Evolutionary conservation across 1,284 basidiomycete genomes (phyloP).

Genomic region (Microbotryum silenes-acaulis): DNA sequence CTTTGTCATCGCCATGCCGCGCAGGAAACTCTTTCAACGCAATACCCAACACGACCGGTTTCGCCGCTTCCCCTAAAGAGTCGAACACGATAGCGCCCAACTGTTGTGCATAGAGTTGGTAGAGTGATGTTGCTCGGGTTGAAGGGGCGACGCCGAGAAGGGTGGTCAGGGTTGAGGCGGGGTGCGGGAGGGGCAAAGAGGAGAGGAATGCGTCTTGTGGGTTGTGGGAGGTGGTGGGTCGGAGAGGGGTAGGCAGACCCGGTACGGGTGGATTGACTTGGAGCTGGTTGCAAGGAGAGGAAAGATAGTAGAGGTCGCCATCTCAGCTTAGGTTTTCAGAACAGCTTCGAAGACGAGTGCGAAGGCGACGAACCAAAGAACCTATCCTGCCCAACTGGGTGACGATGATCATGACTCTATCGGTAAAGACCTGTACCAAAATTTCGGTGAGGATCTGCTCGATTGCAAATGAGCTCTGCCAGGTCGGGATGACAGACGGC

Average conservation of each 20-base stretch:
- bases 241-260: conserved; percentile 17
- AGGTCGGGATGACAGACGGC: conserved; percentile 50
- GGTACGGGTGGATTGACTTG: conserved; percentile 30
- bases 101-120: conserved; percentile 75
- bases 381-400: conserved; percentile 84
- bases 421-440: conserved; percentile 65
- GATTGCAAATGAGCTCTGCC: conserved; percentile 48
- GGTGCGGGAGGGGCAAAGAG: conserved; percentile 58
- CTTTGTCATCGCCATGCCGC: neutral
- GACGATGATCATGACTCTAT: conserved; percentile 69
- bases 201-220: conserved; percentile 36
- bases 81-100: conserved; percentile 69
- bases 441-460: conserved; percentile 61
- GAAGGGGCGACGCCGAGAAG: conserved; percentile 61
- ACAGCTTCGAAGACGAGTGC: neutral
- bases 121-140: conserved; percentile 57
- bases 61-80: neutral
- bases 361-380: conserved; percentile 53
- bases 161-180: conserved; percentile 63
- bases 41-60: conserved; percentile 26
- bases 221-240: neutral
- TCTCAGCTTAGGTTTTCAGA: neutral
- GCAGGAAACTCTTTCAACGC: conserved; percentile 2
- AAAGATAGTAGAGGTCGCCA: neutral
- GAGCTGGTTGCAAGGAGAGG: conserved; percentile 5